Evolutionary conservation across 2,329 filamentous ascomycete genomes (phyloP).

Genomic region (Ascosphaera apis): DNA sequence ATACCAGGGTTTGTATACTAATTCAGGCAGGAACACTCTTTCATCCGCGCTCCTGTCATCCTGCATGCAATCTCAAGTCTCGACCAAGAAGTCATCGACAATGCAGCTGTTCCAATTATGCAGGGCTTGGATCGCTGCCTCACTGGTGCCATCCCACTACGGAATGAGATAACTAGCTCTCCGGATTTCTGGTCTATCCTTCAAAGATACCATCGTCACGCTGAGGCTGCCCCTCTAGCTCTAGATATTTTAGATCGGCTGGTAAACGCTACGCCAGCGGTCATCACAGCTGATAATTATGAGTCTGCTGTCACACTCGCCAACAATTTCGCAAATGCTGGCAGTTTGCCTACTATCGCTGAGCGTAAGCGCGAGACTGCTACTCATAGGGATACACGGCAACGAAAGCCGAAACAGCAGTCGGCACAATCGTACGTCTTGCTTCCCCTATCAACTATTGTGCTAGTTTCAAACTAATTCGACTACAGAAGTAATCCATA

Average conservation of each 20-base stretch:
- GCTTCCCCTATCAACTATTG: background rate
- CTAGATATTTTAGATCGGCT: constrained; percentile 73
- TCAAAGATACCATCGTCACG: constrained; percentile 44
- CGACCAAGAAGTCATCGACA: constrained; percentile 51
- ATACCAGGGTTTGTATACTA: constrained; percentile 9
- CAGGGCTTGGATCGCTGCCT: constrained; percentile 64
- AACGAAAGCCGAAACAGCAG: constrained; percentile 29
- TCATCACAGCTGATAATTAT: constrained; percentile 89
- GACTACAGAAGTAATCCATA: constrained; percentile 39
- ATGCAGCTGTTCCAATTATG: constrained; percentile 51
- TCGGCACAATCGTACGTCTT: constrained; percentile 30
- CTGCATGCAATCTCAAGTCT: constrained; percentile 81
- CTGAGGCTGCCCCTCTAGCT: constrained; percentile 50
- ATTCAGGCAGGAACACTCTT: constrained; percentile 50
- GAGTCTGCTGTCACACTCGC: constrained; percentile 65
- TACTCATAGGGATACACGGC: too few relatives aligned
- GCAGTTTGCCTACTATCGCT: constrained; percentile 44
- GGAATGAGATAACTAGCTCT: constrained; percentile 84
- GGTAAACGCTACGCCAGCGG: constrained; percentile 46
- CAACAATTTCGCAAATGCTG: constrained; percentile 73
- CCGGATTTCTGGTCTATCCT: constrained; percentile 94
- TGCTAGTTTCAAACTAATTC: constrained; percentile 3
- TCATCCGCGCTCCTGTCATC: constrained; percentile 74
- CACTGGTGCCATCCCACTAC: constrained; percentile 49
- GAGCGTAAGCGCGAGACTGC: constrained; percentile 44